Evolutionary conservation across 2,329 filamentous ascomycete species (phyloP).

Genomic region (Fusarium sp.): DNA sequence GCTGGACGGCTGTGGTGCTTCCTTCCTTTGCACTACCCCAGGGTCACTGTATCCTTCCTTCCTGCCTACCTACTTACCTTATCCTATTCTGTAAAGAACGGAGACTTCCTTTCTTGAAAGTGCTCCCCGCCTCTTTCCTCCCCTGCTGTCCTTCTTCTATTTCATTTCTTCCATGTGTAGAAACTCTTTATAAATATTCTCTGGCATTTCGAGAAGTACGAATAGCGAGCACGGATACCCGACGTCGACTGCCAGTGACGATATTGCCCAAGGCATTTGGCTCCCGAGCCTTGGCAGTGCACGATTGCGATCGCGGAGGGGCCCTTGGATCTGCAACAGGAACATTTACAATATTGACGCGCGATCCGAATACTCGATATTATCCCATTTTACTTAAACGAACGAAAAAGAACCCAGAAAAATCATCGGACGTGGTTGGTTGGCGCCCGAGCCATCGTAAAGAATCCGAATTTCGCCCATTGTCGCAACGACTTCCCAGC

Average conservation of each 20-base stretch:
- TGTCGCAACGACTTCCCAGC: conserved; percentile 30
- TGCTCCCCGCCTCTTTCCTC: conserved; percentile 30
- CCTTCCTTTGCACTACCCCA: conserved; percentile 15
- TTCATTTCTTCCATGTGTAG: background rate
- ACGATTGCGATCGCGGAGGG: conserved; percentile 38
- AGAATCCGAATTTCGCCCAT: conserved; percentile 1
- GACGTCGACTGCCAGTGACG: conserved; percentile 9
- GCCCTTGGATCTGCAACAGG: conserved; percentile 1
- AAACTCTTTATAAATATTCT: background rate
- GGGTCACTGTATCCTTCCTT: conserved; percentile 15
- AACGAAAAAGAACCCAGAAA: background rate
- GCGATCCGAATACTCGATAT: background rate
- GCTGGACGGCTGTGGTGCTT: conserved; percentile 3
- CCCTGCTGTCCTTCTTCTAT: background rate
- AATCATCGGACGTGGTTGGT: background rate
- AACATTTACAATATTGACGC: background rate
- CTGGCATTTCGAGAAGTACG: background rate
- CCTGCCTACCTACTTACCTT: background rate
- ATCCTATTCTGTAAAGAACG: conserved; percentile 16
- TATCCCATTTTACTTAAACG: background rate
- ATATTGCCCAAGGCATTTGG: conserved; percentile 25
- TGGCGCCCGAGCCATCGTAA: background rate
- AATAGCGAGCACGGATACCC: conserved; percentile 24
- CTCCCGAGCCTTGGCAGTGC: conserved; percentile 41
- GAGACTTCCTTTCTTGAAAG: conserved; percentile 31